phyloP scores from a whole-genome alignment of 371 early-diverging fungal genomes.

The Parasitella parasitica region DNA sequence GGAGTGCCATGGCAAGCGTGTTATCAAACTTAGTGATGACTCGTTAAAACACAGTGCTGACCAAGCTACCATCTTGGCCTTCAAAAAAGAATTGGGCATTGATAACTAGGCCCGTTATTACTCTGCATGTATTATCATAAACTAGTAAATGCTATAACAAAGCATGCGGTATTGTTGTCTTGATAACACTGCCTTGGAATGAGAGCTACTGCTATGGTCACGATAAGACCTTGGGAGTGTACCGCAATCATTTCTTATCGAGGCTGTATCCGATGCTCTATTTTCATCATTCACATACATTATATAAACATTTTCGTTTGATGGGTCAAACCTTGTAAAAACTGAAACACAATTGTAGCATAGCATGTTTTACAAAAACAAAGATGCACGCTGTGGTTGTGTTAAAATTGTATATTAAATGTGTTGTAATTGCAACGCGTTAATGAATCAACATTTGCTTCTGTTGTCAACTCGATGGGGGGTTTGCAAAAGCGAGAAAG shows the following conservation, averaged over 20 bases:
- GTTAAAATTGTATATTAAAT: neutral
- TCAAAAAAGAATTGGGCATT: conserved; percentile 42
- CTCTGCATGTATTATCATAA: neutral
- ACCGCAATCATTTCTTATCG: too few relatives aligned
- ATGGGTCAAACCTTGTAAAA: too few relatives aligned
- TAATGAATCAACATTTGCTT: neutral
- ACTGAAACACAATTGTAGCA: too few relatives aligned
- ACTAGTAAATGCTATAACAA: neutral
- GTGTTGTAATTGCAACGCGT: neutral
- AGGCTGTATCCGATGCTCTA: too few relatives aligned
- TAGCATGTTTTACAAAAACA: neutral
- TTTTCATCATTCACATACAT: too few relatives aligned
- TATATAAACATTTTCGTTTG: neutral
- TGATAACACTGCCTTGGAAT: too few relatives aligned
- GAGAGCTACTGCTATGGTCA: neutral
- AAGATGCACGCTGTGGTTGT: too few relatives aligned
- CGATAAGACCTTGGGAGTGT: neutral
- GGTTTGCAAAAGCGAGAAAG: neutral
- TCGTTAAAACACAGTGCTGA: conserved; percentile 66
- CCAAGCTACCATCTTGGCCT: conserved; percentile 44
- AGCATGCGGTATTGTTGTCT: too few relatives aligned
- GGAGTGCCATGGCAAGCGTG: conserved; percentile 56
- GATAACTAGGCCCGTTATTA: neutral
- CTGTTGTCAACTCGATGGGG: neutral
- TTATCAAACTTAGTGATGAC: conserved; percentile 77